Conservation (phyloP, 345 rosid species). For the Garcia nutans region DNA sequence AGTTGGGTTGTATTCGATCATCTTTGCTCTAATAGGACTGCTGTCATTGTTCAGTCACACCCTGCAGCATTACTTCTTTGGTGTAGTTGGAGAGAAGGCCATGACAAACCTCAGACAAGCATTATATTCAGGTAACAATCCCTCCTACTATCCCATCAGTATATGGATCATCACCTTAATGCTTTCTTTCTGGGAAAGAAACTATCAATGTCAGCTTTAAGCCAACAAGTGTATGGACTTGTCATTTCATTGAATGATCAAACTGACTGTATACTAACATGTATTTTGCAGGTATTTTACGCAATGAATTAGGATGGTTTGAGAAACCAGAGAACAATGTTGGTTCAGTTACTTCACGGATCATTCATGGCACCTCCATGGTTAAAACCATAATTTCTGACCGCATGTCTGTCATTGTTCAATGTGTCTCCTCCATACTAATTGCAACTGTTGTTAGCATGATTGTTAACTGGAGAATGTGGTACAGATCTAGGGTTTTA, state of each 20-base stretch:
- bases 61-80: slow-evolving; percentile 66
- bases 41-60: slow-evolving; percentile 52
- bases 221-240: slow-evolving; percentile 5
- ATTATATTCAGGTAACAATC: slow-evolving; percentile 48
- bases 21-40: slow-evolving; percentile 46
- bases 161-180: background rate
- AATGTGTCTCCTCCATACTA: slow-evolving; percentile 60
- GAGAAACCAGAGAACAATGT: slow-evolving; percentile 54
- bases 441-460: slow-evolving; percentile 62
- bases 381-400: slow-evolving; percentile 65
- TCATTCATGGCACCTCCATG: slow-evolving; percentile 55
- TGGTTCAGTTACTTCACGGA: slow-evolving; percentile 46
- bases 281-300: slow-evolving; percentile 42
- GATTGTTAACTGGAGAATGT: slow-evolving; percentile 51
- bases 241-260: background rate
- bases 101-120: slow-evolving; percentile 56
- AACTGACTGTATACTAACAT: background rate
- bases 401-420: slow-evolving; percentile 64
- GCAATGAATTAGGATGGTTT: slow-evolving; percentile 61
- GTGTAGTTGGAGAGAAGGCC: slow-evolving; percentile 64
- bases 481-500: too few species aligned
- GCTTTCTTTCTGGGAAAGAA: background rate
- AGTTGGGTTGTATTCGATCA: slow-evolving; percentile 48
- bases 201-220: background rate
- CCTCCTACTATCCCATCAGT: background rate